Percentiles rank a stretch among this genome's conserved stretches.
phyloP scores from a whole-genome alignment of 1,284 basidiomycete species.

The Trichosporon faecale region DNA sequence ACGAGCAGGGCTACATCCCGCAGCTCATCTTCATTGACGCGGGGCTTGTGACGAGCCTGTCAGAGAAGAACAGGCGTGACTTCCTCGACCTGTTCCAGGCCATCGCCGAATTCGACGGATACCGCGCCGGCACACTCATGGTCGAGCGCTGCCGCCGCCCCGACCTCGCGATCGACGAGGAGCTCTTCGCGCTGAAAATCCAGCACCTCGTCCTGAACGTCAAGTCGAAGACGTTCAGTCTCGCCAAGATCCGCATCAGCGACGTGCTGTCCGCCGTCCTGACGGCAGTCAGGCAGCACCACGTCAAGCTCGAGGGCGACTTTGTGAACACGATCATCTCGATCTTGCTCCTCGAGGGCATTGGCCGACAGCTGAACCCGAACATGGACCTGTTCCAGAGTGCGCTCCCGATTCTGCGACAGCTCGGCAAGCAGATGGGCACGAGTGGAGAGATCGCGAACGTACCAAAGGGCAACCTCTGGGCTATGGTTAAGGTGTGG shows the following conservation, averaged over 20 bases:
- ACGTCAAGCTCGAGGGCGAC: constrained; percentile 98
- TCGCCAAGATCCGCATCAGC: constrained; percentile 92
- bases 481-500: constrained; percentile 86
- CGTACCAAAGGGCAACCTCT: constrained; percentile 66
- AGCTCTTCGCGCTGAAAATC: constrained; percentile 95
- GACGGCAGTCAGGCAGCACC: constrained; percentile 81
- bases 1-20: constrained; percentile 75
- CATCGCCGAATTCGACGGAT: constrained; percentile 94
- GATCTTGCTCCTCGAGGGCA: constrained; percentile 90
- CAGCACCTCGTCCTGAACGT: constrained; percentile 90
- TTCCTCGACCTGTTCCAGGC: constrained; percentile 96
- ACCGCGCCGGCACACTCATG: constrained; percentile 91
- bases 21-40: constrained; percentile 97
- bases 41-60: constrained; percentile 84
- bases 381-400: constrained; percentile 88
- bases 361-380: constrained; percentile 90
- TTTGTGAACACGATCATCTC: constrained; percentile 98
- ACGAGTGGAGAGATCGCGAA: constrained; percentile 67
- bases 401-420: constrained; percentile 82
- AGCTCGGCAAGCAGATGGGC: constrained; percentile 83
- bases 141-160: constrained; percentile 91
- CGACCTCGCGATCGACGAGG: constrained; percentile 82
- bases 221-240: constrained; percentile 92
- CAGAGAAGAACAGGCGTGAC: constrained; percentile 75
- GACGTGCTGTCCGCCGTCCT: constrained; percentile 88